Evolutionary conservation across 371 early-diverging fungal species (phyloP).

Genomic region (Mortierella sp.): DNA sequence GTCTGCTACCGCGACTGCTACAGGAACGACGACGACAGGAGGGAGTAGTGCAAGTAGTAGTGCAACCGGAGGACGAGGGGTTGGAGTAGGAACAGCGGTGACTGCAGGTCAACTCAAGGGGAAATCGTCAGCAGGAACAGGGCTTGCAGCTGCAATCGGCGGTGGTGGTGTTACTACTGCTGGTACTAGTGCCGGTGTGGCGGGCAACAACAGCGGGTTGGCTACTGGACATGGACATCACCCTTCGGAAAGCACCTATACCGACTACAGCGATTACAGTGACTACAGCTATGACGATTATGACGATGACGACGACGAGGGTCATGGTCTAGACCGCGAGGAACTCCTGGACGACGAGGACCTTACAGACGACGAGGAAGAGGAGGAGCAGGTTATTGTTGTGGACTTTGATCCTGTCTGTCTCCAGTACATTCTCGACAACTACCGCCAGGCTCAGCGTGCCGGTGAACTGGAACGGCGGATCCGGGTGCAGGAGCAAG

Average conservation of each 20-base stretch:
- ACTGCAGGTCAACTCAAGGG: slow-evolving; percentile 11
- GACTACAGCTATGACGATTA: slow-evolving; percentile 65
- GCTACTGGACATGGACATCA: slow-evolving; percentile 19
- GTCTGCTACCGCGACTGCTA: slow-evolving; percentile 20
- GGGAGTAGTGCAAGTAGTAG: slow-evolving; percentile 59
- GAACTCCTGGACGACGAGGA: slow-evolving; percentile 27
- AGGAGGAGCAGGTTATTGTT: slow-evolving; percentile 64
- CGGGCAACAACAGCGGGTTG: neutral
- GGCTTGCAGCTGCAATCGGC: neutral
- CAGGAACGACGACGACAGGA: neutral
- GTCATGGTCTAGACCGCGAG: slow-evolving; percentile 9
- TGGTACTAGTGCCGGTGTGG: neutral
- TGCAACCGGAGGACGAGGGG: slow-evolving; percentile 55
- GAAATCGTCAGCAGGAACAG: neutral
- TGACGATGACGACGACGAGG: slow-evolving; percentile 59
- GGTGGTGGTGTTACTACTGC: neutral
- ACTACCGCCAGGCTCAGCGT: slow-evolving; percentile 60
- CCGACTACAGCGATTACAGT: slow-evolving; percentile 49
- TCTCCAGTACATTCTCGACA: slow-evolving; percentile 72
- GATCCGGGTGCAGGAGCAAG: slow-evolving; percentile 30
- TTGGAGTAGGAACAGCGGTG: slow-evolving; percentile 24
- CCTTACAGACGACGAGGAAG: slow-evolving; percentile 45
- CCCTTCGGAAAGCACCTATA: slow-evolving; percentile 39
- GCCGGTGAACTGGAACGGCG: slow-evolving; percentile 38
- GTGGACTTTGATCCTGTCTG: slow-evolving; percentile 76